Evolutionary conservation across 306 rosid genomes (phyloP), one percentile per base, ranked within the genome.

Genomic region (Cercis canadensis): DNA sequence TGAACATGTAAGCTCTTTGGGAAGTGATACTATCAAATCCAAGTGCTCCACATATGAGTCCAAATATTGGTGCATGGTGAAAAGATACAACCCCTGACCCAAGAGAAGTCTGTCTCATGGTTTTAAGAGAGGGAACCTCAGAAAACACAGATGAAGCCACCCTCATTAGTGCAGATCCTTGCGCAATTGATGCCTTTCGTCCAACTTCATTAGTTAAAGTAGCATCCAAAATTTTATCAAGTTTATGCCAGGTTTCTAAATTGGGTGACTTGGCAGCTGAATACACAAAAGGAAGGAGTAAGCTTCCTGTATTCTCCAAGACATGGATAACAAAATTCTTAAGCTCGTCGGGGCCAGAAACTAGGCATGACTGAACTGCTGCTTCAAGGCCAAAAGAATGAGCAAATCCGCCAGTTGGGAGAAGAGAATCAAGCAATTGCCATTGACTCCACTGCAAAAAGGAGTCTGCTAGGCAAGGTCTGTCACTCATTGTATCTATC

Each of bases 341-440:
- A 29, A 92, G 96, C 46, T 88, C 86, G 70, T 82, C 63, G 11
- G 89, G 86, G 59, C 70, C 53, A 5, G 89, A 83, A 73, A 90
- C 87, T 12, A 92, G 15, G 54, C 52, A 85, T n/a, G 86, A 69
- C 63, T 90, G 98, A 74, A 88, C 80, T 43, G 96, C 92, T 21
- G 98, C 96, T 80, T 90, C 96, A 31, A 89, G 95, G 69, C 97
- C 92, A 53, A 84, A 80, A 21, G 97, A 90, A 73, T 90, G 97
- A 54, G 96, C 97, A 37, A 92, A 92, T 39, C 98, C 98, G 31
- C 98, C 98, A 0, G 98, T 88, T 4, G 97, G 98, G 40, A 90
- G 90, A 81, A 88, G 80, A 29, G 96, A 93, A 80, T 93, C 93
- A 7, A 90, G 81, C 47, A 87, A 67, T 72, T 90, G 96, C 97